These are phyloP conservation scores for Pugionium dolabratum DNA, from an alignment of 345 rosid genomes.

Conservation along the genomic window DNA sequence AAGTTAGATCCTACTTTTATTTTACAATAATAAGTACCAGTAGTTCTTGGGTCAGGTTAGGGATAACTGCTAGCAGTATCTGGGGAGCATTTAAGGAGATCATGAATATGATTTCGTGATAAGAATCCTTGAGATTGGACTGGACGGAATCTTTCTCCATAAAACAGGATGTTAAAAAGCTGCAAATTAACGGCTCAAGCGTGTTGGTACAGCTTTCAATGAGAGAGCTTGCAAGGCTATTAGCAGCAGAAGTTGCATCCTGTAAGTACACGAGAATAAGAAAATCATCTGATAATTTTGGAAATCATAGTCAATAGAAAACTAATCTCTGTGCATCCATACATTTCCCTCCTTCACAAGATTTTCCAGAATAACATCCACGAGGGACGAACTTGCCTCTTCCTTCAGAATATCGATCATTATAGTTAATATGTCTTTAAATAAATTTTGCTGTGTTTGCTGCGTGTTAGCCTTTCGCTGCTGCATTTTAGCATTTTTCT, in stretches of 20 bases:
- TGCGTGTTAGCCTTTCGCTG: slow-evolving; percentile 34
- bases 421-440: slow-evolving; percentile 62
- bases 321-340: slow-evolving; percentile 29
- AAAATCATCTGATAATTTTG: slow-evolving; percentile 20
- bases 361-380: slow-evolving; percentile 61
- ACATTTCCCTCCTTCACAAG: slow-evolving; percentile 75
- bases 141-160: slow-evolving; percentile 63
- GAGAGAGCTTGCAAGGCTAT: slow-evolving; percentile 76
- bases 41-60: slow-evolving; percentile 73
- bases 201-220: slow-evolving; percentile 64
- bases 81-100: slow-evolving; percentile 75
- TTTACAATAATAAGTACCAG: slow-evolving; percentile 45
- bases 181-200: slow-evolving; percentile 72
- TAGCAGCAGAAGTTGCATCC: slow-evolving; percentile 58
- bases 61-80: slow-evolving; percentile 72
- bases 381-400: slow-evolving; percentile 61
- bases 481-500: slow-evolving; percentile 31
- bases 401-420: slow-evolving; percentile 64
- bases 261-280: slow-evolving; percentile 35
- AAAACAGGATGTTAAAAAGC: slow-evolving; percentile 74
- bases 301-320: slow-evolving; percentile 12
- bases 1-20: slow-evolving; percentile 10
- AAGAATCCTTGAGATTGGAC: slow-evolving; percentile 68
- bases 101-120: slow-evolving; percentile 75
- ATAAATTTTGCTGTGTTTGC: slow-evolving; percentile 51